Percentiles rank a stretch among this genome's conserved stretches.
phyloP scores from a whole-genome alignment of 2,329 filamentous ascomycete genomes.

The Fusarium anthophilum region DNA sequence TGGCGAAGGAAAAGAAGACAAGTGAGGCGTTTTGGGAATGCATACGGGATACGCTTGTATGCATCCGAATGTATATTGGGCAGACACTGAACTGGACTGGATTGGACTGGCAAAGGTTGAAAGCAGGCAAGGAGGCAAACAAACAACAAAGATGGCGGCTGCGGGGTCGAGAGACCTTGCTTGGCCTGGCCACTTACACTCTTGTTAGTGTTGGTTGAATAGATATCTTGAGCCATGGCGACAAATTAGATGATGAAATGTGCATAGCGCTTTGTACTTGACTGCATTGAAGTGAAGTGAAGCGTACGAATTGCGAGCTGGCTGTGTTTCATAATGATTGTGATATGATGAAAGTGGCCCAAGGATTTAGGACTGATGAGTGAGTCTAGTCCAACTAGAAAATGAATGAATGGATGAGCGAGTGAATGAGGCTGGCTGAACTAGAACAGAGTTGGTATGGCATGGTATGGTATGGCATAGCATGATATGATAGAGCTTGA shows the following conservation, averaged over 20 bases:
- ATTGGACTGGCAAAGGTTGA: conserved; percentile 7
- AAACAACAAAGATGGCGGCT: conserved; percentile 31
- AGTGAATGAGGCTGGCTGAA: conserved; percentile 21
- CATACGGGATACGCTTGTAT: conserved; percentile 26
- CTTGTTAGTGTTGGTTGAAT: conserved; percentile 19
- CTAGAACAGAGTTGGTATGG: conserved; percentile 6
- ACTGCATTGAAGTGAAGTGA: neutral
- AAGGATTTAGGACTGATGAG: conserved; percentile 1
- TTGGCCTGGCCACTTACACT: conserved; percentile 19
- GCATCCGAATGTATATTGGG: conserved; percentile 15
- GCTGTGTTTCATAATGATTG: conserved; percentile 2
- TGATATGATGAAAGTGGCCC: conserved; percentile 14
- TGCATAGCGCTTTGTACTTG: neutral
- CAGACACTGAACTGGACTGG: conserved; percentile 3
- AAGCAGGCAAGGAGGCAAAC: conserved; percentile 25
- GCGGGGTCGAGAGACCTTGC: conserved; percentile 18
- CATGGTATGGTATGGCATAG: neutral
- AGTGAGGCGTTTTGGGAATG: conserved; percentile 40
- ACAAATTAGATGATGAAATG: conserved; percentile 31
- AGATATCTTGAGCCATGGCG: conserved; percentile 39
- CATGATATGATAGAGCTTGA: neutral
- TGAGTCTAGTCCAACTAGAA: neutral
- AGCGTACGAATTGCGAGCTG: conserved; percentile 6
- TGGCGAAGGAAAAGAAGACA: conserved; percentile 36
- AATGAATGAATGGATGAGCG: neutral